Conservation (phyloP, 257 asterid genomes). For the Jaltomata sinuosa region DNA sequence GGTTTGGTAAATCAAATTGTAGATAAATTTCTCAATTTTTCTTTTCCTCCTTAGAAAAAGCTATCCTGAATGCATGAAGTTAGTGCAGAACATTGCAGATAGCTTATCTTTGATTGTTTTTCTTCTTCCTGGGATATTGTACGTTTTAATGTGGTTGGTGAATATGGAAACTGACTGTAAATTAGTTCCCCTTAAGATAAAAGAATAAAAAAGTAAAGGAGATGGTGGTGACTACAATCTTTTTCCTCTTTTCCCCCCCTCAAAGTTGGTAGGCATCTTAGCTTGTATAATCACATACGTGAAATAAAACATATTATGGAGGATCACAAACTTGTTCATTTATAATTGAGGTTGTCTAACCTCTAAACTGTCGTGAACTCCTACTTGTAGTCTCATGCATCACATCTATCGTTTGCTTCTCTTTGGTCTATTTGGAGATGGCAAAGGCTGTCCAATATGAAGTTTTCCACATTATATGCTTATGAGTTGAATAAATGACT, state of each 20-base stretch:
- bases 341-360: background rate
- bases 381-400: background rate
- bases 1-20: background rate
- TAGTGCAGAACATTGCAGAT: background rate
- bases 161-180: background rate
- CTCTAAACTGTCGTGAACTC: background rate
- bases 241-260: background rate
- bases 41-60: background rate
- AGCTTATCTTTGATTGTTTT: background rate
- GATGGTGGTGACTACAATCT: no score
- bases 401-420: background rate
- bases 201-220: no score
- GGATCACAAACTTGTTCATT: background rate
- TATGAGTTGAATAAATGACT: constrained; percentile 21
- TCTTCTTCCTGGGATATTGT: background rate
- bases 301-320: background rate
- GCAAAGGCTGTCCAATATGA: background rate
- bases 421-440: background rate
- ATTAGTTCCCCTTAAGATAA: background rate
- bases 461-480: background rate
- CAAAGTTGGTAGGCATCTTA: background rate
- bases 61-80: background rate
- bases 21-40: background rate
- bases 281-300: background rate
- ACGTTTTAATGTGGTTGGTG: background rate